Evolutionary conservation across 1,139 yeast genomes (phyloP).

Genomic region (Zygoascus sp.): DNA sequence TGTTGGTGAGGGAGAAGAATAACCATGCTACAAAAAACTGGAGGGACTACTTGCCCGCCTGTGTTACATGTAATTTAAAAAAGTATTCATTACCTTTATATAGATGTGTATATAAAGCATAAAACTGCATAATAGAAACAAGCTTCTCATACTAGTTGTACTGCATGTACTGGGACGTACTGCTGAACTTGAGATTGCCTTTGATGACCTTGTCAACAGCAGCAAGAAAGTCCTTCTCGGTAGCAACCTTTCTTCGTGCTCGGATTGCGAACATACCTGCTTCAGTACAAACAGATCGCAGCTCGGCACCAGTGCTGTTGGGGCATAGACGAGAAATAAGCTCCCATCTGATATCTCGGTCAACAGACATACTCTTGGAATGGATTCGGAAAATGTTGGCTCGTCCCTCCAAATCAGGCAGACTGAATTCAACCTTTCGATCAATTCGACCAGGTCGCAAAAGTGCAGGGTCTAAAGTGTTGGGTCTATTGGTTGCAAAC

Average conservation of each 20-base stretch:
- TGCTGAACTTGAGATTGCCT: conserved; percentile 96
- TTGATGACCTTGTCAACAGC: conserved; percentile 98
- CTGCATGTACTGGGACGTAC: conserved; percentile 97
- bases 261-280: conserved; percentile 99
- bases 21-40: no score
- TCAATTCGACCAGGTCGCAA: conserved; percentile 98
- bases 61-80: background rate
- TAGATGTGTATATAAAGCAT: conserved; percentile 2
- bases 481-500: conserved; percentile 99
- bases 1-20: conserved; percentile 26
- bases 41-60: no score
- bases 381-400: conserved; percentile 96
- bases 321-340: conserved; percentile 95
- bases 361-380: conserved; percentile 94
- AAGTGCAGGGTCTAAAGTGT: conserved; percentile 94
- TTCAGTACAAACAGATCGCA: conserved; percentile 93
- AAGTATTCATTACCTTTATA: background rate
- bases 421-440: conserved; percentile 92
- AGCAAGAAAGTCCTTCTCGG: conserved; percentile 93
- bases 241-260: conserved; percentile 95
- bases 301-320: conserved; percentile 96
- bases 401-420: conserved; percentile 96
- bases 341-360: conserved; percentile 97
- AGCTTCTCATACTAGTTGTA: conserved; percentile 51
- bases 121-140: conserved; percentile 4